phyloP scores from a whole-genome alignment of 257 asterid species.

The Apocynum venetum region DNA sequence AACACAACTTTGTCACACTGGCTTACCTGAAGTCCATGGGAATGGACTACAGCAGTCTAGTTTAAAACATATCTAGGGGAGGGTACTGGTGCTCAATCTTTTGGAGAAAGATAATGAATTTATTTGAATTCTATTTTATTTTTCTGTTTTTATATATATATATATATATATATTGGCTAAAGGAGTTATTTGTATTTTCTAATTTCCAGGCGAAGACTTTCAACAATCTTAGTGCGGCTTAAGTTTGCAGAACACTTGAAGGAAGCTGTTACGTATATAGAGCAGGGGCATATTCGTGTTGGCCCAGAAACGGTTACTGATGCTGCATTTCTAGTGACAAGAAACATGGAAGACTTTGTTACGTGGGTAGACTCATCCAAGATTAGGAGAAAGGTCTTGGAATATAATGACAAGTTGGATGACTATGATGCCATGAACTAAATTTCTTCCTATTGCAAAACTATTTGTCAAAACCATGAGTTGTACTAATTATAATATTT shows the following conservation, averaged over 20 bases:
- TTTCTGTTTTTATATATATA: neutral
- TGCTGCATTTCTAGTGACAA: slow-evolving; percentile 77
- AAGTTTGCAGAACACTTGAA: slow-evolving; percentile 88
- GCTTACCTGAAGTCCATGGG: too few species aligned
- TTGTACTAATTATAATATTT: neutral
- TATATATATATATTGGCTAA: too few species aligned
- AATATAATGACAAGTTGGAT: slow-evolving; percentile 79
- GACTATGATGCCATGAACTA: slow-evolving; percentile 79
- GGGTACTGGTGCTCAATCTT: too few species aligned
- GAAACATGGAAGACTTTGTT: slow-evolving; percentile 87
- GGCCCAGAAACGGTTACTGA: slow-evolving; percentile 90
- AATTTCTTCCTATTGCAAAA: neutral
- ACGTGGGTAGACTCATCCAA: slow-evolving; percentile 97
- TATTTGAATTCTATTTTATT: too few species aligned
- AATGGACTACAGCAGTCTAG: too few species aligned
- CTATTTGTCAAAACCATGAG: neutral
- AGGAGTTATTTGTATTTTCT: neutral
- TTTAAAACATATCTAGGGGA: too few species aligned
- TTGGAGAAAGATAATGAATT: too few species aligned
- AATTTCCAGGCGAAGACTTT: slow-evolving; percentile 72
- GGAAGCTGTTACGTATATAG: slow-evolving; percentile 89
- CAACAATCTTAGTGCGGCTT: slow-evolving; percentile 58
- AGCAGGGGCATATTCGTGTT: slow-evolving; percentile 93
- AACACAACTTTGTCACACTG: too few species aligned
- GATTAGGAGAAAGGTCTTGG: slow-evolving; percentile 80